Percentiles rank a stretch among this genome's conserved stretches.
phyloP scores from a whole-genome alignment of 108 stramenopile genomes.

The Aurantiochytrium sp. region DNA sequence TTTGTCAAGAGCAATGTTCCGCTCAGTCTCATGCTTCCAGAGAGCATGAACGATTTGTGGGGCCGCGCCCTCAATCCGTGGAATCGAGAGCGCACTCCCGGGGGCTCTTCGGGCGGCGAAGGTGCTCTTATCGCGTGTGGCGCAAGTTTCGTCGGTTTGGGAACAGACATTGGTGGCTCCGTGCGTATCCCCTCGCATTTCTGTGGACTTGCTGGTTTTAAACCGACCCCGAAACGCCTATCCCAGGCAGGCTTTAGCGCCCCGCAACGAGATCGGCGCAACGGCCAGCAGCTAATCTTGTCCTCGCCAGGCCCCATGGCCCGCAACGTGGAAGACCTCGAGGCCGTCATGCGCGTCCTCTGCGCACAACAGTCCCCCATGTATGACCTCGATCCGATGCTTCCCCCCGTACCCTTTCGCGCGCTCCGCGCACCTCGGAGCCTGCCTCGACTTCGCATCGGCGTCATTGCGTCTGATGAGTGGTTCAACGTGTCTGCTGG shows the following conservation, averaged over 20 bases:
- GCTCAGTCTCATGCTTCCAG: conserved; percentile 41
- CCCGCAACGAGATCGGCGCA: neutral
- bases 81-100: conserved; percentile 33
- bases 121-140: conserved; percentile 33
- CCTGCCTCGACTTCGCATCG: neutral
- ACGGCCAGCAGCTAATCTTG: neutral
- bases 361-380: neutral
- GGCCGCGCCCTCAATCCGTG: conserved; percentile 40
- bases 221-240: conserved; percentile 37
- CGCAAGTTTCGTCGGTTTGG: conserved; percentile 32
- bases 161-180: conserved; percentile 48
- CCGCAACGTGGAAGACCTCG: neutral
- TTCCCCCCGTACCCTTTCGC: neutral
- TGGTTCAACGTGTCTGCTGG: conserved; percentile 37
- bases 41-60: conserved; percentile 38
- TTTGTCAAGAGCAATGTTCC: conserved; percentile 42
- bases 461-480: conserved; percentile 11
- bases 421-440: neutral
- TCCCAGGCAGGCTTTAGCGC: neutral
- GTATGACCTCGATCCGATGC: too few species aligned
- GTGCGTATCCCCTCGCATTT: conserved; percentile 40
- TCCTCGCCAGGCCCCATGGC: neutral
- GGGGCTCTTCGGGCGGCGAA: conserved; percentile 47
- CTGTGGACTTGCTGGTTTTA: conserved; percentile 40
- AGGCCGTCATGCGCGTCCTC: neutral